Evolutionary conservation across 2,329 filamentous ascomycete genomes (phyloP).

Genomic region (Fusarium vanettenii): DNA sequence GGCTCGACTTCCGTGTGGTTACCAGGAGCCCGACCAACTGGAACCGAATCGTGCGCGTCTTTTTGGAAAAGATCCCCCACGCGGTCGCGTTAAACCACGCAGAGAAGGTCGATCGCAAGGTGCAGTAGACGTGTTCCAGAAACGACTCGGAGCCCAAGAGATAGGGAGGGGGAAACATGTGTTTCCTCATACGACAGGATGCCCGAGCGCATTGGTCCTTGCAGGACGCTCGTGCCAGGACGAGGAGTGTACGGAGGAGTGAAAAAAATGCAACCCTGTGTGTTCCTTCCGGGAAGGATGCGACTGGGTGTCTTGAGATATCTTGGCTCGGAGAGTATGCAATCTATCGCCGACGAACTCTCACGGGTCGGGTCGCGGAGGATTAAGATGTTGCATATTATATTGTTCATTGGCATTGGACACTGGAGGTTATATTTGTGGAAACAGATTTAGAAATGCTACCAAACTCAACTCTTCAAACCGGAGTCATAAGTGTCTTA

Average conservation of each 20-base stretch:
- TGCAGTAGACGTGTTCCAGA: conserved; percentile 13
- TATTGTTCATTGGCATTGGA: not conserved
- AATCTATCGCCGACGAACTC: conserved; percentile 19
- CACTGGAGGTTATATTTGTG: not conserved
- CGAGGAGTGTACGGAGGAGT: not conserved
- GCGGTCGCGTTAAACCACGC: conserved; percentile 8
- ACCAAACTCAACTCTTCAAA: not conserved
- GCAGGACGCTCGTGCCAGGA: conserved; percentile 9
- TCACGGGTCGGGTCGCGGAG: not conserved
- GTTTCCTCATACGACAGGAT: conserved; percentile 36
- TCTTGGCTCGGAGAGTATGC: not conserved
- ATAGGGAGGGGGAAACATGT: conserved; percentile 13
- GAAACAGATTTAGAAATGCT: not conserved
- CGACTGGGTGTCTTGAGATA: conserved; percentile 10
- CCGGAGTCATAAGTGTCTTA: not conserved
- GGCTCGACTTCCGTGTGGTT: conserved; percentile 19
- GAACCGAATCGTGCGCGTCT: conserved; percentile 13
- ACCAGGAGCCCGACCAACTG: conserved; percentile 20
- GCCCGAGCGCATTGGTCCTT: conserved; percentile 21
- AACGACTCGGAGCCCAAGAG: conserved; percentile 3
- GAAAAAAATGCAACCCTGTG: not conserved
- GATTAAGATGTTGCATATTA: not conserved
- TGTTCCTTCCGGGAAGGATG: not conserved
- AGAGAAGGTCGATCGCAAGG: not conserved
- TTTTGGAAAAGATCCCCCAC: conserved; percentile 3